phyloP scores from a whole-genome alignment of 805 yeast genomes.

The Pichia manshurica region DNA sequence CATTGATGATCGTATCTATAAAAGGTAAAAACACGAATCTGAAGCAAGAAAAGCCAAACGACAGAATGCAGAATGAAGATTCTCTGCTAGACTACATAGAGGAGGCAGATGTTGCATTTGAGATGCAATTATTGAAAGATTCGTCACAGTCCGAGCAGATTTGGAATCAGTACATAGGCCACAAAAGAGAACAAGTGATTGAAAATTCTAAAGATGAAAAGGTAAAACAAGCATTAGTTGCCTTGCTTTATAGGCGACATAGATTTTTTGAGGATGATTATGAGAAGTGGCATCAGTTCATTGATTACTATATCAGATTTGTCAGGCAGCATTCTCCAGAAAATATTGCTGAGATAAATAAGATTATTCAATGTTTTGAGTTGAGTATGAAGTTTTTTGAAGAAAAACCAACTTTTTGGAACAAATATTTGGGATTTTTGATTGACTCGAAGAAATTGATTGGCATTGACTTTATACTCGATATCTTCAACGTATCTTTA shows the following conservation, averaged over 20 bases:
- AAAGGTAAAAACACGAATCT: not conserved
- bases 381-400: not conserved
- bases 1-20: no score
- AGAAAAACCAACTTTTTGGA: constrained; percentile 7
- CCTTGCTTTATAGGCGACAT: not conserved
- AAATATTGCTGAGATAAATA: not conserved
- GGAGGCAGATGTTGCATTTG: constrained; percentile 32
- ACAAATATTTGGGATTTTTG: constrained; percentile 1
- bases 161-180: constrained; percentile 44
- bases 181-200: constrained; percentile 26
- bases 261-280: not conserved
- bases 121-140: constrained; percentile 31
- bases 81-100: constrained; percentile 9
- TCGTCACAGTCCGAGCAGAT: constrained; percentile 27
- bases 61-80: not conserved
- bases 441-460: not conserved
- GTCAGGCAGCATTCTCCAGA: not conserved
- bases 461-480: not conserved
- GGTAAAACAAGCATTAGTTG: constrained; percentile 2
- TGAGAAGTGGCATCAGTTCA: not conserved
- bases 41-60: not conserved
- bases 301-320: constrained; percentile 5
- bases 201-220: not conserved
- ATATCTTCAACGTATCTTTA: not conserved
- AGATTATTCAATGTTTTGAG: not conserved